phyloP scores from a whole-genome alignment of 2,329 filamentous ascomycete species.

The Colletotrichum eremochloae region DNA sequence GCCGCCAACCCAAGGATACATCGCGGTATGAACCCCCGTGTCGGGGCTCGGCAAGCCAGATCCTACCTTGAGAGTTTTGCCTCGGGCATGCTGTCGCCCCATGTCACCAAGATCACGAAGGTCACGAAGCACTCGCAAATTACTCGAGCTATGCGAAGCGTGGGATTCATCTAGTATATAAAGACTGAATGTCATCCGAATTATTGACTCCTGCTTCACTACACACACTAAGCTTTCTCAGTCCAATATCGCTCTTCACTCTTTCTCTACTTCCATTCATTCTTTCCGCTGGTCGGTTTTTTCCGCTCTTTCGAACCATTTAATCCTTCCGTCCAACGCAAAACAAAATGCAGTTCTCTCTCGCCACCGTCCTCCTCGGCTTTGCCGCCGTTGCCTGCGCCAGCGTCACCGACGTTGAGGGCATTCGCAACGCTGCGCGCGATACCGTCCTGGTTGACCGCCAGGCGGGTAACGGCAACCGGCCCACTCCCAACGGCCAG shows the following conservation, averaged over 20 bases:
- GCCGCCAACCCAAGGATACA: background rate
- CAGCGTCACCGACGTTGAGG: slow-evolving; percentile 44
- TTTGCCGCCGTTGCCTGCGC: slow-evolving; percentile 45
- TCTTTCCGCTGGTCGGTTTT: slow-evolving; percentile 22
- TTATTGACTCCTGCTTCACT: background rate
- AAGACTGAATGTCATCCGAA: background rate
- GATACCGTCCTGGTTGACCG: slow-evolving; percentile 40
- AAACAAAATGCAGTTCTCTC: slow-evolving; percentile 47
- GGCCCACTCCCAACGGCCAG: slow-evolving; percentile 46
- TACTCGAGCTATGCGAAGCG: background rate
- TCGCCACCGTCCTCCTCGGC: slow-evolving; percentile 45
- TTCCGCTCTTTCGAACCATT: background rate
- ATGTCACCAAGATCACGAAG: background rate
- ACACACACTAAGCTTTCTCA: background rate
- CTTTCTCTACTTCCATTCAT: background rate
- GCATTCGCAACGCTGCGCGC: slow-evolving; percentile 15
- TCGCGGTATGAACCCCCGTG: background rate
- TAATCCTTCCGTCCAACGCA: background rate
- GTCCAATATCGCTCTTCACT: background rate
- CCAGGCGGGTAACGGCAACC: slow-evolving; percentile 49
- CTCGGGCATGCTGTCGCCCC: background rate
- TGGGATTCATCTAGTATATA: background rate
- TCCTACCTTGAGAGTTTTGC: background rate
- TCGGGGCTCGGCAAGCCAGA: background rate
- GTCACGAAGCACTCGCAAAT: background rate